These are phyloP conservation scores for Annulohypoxylon maeteangense DNA, from an alignment of 495 filamentous ascomycete genomes.

Conservation along the genomic window DNA sequence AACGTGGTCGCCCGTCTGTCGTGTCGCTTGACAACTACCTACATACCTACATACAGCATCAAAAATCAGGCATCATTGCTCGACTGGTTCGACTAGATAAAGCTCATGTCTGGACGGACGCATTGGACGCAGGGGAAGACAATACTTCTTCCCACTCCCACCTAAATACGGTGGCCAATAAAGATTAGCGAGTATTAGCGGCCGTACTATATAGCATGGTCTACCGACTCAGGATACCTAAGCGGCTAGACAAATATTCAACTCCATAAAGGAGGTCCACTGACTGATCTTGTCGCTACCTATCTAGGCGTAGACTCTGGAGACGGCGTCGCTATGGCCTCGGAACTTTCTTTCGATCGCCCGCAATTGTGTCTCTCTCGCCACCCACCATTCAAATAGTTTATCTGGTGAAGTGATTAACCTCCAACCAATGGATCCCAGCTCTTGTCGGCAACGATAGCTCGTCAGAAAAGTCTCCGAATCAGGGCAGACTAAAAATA, in stretches of 20 bases:
- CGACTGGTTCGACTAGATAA: constrained; percentile 9
- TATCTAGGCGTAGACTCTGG: constrained; percentile 12
- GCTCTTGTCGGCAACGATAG: constrained; percentile 19
- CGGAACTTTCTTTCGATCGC: constrained; percentile 39
- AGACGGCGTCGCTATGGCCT: constrained; percentile 17
- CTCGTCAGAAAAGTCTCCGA: constrained; percentile 41
- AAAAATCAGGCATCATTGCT: constrained; percentile 20
- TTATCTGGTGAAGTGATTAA: constrained; percentile 43
- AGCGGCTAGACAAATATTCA: constrained; percentile 14
- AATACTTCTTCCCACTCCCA: constrained; percentile 1
- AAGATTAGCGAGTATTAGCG: constrained; percentile 2
- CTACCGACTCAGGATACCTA: constrained; percentile 13
- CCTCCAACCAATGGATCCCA: constrained; percentile 18
- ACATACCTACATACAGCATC: neutral
- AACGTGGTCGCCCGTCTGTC: constrained; percentile 43
- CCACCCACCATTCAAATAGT: constrained; percentile 29
- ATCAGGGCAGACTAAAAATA: constrained; percentile 36
- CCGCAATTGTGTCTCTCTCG: constrained; percentile 31
- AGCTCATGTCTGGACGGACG: constrained; percentile 8
- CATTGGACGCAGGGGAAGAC: constrained; percentile 27
- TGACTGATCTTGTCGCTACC: constrained; percentile 16
- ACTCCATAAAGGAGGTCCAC: constrained; percentile 18
- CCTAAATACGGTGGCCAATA: constrained; percentile 2
- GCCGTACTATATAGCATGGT: neutral
- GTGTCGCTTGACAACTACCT: constrained; percentile 38